Conservation (phyloP, 495 filamentous ascomycete species). For the Beverwykella pulmonaria region DNA sequence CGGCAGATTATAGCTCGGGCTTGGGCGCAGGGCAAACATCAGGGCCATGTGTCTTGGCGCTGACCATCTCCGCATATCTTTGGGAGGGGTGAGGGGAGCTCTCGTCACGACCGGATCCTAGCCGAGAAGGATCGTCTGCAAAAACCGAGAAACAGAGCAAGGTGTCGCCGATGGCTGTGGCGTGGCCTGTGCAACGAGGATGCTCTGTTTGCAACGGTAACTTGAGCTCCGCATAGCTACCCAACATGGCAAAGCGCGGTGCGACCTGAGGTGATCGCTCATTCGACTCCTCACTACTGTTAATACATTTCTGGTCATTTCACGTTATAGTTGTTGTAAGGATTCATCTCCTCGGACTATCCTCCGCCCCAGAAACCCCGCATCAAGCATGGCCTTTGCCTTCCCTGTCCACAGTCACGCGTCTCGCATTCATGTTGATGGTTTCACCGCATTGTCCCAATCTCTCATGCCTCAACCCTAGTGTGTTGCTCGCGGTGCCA, state of each 20-base stretch:
- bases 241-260: neutral
- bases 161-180: neutral
- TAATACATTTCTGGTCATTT: neutral
- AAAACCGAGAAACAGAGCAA: neutral
- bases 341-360: neutral
- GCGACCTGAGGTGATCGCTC: neutral
- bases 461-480: neutral
- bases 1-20: neutral
- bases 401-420: neutral
- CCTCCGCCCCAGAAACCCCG: neutral
- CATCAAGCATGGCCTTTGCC: neutral
- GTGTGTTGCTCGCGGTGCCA: neutral
- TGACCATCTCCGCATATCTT: neutral
- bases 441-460: constrained; percentile 14
- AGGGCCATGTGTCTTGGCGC: neutral
- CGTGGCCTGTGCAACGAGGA: neutral
- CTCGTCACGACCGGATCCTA: neutral
- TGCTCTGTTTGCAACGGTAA: neutral
- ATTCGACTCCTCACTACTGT: neutral
- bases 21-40: neutral
- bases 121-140: neutral
- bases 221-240: neutral
- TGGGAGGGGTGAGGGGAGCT: neutral
- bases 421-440: neutral
- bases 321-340: neutral